Evolutionary conservation across 441 rosid genomes (phyloP).

Genomic region (Arabidopsis lyrata): DNA sequence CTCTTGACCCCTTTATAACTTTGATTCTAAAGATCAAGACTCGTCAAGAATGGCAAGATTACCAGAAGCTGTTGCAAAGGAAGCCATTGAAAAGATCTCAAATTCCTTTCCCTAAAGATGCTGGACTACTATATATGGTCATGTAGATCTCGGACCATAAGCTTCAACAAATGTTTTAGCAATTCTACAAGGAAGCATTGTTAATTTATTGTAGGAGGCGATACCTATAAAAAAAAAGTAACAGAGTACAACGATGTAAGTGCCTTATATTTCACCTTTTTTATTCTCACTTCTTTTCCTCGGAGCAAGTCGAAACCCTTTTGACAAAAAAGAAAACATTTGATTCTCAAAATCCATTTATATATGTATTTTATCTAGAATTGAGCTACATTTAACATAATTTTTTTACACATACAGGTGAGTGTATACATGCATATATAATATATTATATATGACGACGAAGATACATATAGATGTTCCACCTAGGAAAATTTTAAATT

Average conservation of each 20-base stretch:
- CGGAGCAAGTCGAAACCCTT: too few species aligned
- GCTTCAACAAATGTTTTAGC: neutral
- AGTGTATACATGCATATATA: too few species aligned
- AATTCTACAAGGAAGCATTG: neutral
- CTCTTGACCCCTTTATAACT: conserved; percentile 3
- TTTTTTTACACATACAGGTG: too few species aligned
- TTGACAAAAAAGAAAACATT: too few species aligned
- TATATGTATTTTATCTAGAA: too few species aligned
- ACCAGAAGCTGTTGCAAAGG: conserved; percentile 60
- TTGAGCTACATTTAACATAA: too few species aligned
- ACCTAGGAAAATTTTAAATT: too few species aligned
- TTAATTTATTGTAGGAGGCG: neutral
- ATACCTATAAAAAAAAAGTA: neutral
- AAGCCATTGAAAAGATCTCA: conserved; percentile 47
- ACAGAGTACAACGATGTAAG: neutral
- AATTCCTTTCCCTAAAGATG: conserved; percentile 24
- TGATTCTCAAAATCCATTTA: too few species aligned
- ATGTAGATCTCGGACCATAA: conserved; percentile 13
- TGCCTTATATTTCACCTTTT: conserved; percentile 16
- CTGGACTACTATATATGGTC: neutral
- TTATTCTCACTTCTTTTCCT: too few species aligned
- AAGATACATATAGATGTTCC: too few species aligned
- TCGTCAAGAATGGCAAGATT: neutral
- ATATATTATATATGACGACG: too few species aligned
- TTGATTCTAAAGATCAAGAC: neutral